These are phyloP conservation scores for Lentinus polychrous DNA, from an alignment of 1,284 basidiomycete species.

Conservation along the genomic window DNA sequence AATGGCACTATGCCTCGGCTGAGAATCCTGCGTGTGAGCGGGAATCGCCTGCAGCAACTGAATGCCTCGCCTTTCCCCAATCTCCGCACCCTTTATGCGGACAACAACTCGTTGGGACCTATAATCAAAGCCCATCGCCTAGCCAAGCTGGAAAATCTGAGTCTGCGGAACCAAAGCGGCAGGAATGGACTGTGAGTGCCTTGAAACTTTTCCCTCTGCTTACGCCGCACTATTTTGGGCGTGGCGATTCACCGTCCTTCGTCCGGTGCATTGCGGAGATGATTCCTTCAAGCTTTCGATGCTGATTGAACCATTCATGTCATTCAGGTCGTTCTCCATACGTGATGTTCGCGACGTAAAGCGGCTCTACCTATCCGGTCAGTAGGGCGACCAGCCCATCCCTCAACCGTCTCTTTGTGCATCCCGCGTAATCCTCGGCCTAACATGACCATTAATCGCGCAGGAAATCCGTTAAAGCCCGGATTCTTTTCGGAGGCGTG, in stretches of 20 bases:
- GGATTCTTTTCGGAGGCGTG: constrained; percentile 56
- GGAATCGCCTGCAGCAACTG: constrained; percentile 70
- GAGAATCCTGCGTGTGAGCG: constrained; percentile 81
- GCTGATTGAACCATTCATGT: constrained; percentile 2
- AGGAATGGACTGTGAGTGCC: constrained; percentile 57
- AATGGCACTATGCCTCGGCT: constrained; percentile 56
- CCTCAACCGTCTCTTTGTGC: no score
- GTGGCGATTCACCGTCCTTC: background rate
- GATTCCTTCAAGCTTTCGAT: no score
- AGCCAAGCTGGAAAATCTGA: constrained; percentile 81
- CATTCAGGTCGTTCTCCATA: constrained; percentile 37
- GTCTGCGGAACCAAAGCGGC: constrained; percentile 82
- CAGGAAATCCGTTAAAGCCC: constrained; percentile 40
- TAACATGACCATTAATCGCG: constrained; percentile 13
- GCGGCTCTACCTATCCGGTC: constrained; percentile 90
- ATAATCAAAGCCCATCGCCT: constrained; percentile 50
- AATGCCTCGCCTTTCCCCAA: constrained; percentile 65
- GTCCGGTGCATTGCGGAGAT: background rate
- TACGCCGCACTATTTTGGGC: constrained; percentile 2
- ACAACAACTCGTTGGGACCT: constrained; percentile 72
- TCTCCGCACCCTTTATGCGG: constrained; percentile 87
- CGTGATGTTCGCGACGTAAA: constrained; percentile 85
- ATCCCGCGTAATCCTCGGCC: constrained; percentile 1
- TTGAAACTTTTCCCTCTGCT: background rate
- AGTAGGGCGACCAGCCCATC: constrained; percentile 22